These are phyloP conservation scores for Epichloe hybrida DNA, from an alignment of 2,329 filamentous ascomycete species.

Conservation along the genomic window DNA sequence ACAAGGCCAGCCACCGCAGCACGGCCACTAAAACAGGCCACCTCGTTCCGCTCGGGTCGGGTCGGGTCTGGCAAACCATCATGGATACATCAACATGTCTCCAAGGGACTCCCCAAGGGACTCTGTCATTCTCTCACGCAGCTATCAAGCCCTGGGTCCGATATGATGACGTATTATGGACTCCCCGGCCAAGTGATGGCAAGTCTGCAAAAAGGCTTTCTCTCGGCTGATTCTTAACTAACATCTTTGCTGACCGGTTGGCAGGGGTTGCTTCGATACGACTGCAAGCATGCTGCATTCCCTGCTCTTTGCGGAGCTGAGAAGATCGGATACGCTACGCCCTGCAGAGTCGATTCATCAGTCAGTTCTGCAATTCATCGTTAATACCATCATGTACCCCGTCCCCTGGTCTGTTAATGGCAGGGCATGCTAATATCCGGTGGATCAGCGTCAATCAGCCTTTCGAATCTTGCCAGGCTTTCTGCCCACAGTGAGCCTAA, in stretches of 20 bases:
- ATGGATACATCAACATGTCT: too few species aligned
- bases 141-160: not conserved
- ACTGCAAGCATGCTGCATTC: conserved; percentile 1
- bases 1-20: too few species aligned
- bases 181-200: not conserved
- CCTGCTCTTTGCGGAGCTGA: conserved; percentile 1
- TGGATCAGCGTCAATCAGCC: not conserved
- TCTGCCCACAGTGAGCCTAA: not conserved
- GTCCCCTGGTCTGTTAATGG: not conserved
- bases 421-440: not conserved
- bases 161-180: not conserved
- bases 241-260: not conserved
- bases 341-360: conserved; percentile 3
- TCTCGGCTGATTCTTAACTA: not conserved
- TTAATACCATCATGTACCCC: not conserved
- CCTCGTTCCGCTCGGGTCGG: too few species aligned
- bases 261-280: not conserved
- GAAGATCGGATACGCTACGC: conserved; percentile 2
- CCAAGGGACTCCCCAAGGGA: too few species aligned
- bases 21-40: too few species aligned
- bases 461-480: not conserved
- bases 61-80: too few species aligned
- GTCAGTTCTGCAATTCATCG: not conserved
- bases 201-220: not conserved
- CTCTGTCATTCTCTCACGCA: not conserved